A percentile compares a stretch with the other conserved stretches of the same genome.
phyloP scores from a whole-genome alignment of 1,284 basidiomycete species.

The Ganoderma sinense region DNA sequence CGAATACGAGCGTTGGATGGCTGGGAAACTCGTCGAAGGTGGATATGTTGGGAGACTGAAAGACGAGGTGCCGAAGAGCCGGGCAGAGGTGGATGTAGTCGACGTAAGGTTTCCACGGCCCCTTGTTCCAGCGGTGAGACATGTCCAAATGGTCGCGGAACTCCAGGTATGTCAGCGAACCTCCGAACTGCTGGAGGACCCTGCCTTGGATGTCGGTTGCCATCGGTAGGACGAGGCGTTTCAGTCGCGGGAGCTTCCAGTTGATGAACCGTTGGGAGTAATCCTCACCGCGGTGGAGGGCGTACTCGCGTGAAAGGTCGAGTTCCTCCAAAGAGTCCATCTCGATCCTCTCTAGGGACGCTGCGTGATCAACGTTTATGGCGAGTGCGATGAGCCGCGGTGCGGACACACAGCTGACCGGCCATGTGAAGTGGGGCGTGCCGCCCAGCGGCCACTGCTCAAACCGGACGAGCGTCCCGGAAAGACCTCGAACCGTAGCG shows the following conservation, averaged over 20 bases:
- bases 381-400: constrained; percentile 12
- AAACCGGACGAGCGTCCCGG: constrained; percentile 13
- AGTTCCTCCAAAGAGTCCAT: constrained; percentile 16
- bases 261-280: constrained; percentile 12
- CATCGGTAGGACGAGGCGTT: constrained; percentile 18
- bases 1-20: constrained; percentile 21
- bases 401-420: constrained; percentile 12
- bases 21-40: constrained; percentile 11
- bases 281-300: constrained; percentile 3
- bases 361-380: constrained; percentile 22
- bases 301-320: constrained; percentile 22
- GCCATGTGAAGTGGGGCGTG: constrained; percentile 21
- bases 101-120: constrained; percentile 3
- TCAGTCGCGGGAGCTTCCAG: constrained; percentile 21
- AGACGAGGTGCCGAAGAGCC: constrained; percentile 20
- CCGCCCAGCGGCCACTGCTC: constrained; percentile 23
- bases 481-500: neutral
- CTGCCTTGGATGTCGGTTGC: constrained; percentile 16
- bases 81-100: constrained; percentile 20
- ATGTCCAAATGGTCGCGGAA: constrained; percentile 26
- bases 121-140: neutral
- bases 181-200: constrained; percentile 15
- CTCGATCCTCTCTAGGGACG: constrained; percentile 7
- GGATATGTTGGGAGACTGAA: constrained; percentile 10
- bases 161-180: constrained; percentile 17